Conservation (phyloP, 176 grass and related monocot species). For the Raddia guianensis region DNA sequence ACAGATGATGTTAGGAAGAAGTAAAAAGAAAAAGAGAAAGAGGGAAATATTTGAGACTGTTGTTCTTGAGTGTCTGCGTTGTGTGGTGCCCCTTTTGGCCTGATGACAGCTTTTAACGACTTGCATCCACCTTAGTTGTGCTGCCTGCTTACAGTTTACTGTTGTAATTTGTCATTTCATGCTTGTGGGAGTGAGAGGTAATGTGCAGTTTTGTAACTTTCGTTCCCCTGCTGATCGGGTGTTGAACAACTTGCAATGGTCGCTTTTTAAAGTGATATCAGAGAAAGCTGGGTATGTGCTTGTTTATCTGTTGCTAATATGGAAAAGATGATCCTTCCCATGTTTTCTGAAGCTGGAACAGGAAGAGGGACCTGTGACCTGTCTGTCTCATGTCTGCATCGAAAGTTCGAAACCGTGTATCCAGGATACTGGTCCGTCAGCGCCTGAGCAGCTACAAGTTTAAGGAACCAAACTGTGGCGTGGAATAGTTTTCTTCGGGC, state of each 20-base stretch:
- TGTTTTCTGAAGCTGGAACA: background rate
- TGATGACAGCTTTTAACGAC: background rate
- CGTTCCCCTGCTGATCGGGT: background rate
- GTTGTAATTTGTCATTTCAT: background rate
- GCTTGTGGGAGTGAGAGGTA: background rate
- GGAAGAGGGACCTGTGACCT: too few species aligned
- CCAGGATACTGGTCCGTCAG: too few species aligned
- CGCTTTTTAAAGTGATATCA: background rate
- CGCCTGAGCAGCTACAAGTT: too few species aligned
- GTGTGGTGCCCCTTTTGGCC: background rate
- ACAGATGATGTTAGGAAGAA: slow-evolving; percentile 36
- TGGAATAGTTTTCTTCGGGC: too few species aligned
- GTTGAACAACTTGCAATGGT: background rate
- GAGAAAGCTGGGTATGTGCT: background rate
- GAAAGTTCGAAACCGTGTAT: too few species aligned
- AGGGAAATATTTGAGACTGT: background rate
- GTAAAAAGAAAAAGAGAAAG: background rate
- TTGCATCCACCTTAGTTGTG: slow-evolving; percentile 5
- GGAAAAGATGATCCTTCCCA: background rate
- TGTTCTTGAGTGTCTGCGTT: background rate
- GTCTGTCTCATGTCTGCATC: too few species aligned
- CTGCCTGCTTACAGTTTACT: background rate
- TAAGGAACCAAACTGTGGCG: too few species aligned
- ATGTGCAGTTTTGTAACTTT: slow-evolving; percentile 3
- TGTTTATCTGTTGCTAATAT: background rate